Evolutionary conservation across 1,284 basidiomycete genomes (phyloP).

Genomic region (Rhodotorula glutinis): DNA sequence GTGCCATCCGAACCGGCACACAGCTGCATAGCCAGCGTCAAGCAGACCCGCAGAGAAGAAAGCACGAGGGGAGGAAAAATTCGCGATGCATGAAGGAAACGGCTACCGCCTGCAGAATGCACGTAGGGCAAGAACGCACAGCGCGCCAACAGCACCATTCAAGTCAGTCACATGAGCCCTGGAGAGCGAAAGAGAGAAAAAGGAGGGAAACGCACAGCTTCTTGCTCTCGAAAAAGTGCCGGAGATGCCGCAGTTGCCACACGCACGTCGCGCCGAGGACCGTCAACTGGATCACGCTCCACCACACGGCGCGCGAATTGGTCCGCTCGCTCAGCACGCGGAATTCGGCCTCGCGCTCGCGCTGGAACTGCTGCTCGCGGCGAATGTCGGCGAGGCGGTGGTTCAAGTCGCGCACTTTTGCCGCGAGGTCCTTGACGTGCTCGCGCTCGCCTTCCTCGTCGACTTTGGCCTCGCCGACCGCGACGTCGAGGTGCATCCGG

Average conservation of each 20-base stretch:
- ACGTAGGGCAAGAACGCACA: too few species aligned
- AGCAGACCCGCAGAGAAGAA: too few species aligned
- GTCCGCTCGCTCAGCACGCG: slow-evolving; percentile 82
- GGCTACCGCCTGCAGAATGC: too few species aligned
- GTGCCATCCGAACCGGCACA: too few species aligned
- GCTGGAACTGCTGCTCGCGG: slow-evolving; percentile 95
- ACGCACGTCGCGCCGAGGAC: slow-evolving; percentile 78
- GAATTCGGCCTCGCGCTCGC: slow-evolving; percentile 86
- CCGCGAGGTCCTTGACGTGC: slow-evolving; percentile 81
- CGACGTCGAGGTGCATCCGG: slow-evolving; percentile 89
- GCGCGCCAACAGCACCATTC: too few species aligned
- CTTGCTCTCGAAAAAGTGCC: slow-evolving; percentile 38
- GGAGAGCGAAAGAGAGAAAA: too few species aligned
- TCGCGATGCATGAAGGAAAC: too few species aligned
- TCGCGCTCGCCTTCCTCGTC: slow-evolving; percentile 59
- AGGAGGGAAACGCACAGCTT: slow-evolving; percentile 28
- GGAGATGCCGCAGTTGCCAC: slow-evolving; percentile 88
- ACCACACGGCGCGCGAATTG: slow-evolving; percentile 89
- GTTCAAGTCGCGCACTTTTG: slow-evolving; percentile 86
- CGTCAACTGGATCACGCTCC: slow-evolving; percentile 79
- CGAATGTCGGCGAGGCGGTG: slow-evolving; percentile 86
- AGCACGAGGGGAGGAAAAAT: too few species aligned
- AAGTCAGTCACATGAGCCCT: too few species aligned
- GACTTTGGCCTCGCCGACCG: slow-evolving; percentile 49
- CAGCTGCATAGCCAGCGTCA: too few species aligned